phyloP scores from a whole-genome alignment of 1,139 yeast genomes.

The Pichia sp. region DNA sequence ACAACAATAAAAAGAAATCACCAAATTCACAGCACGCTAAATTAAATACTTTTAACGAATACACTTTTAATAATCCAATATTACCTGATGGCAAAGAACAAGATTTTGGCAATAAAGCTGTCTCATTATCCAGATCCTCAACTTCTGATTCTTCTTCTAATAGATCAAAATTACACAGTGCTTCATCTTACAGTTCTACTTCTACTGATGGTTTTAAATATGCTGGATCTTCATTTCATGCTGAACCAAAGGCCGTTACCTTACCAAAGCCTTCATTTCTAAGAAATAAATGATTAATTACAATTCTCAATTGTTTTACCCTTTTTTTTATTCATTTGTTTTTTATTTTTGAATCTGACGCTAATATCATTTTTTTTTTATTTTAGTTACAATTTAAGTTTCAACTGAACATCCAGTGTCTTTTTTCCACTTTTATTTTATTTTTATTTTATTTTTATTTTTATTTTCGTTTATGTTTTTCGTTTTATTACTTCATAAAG shows the following conservation, averaged over 20 bases:
- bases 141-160: constrained; percentile 21
- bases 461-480: neutral
- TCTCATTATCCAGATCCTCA: constrained; percentile 19
- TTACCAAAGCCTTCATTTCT: constrained; percentile 51
- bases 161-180: constrained; percentile 21
- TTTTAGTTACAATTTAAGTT: neutral
- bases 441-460: neutral
- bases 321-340: neutral
- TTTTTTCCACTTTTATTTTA: neutral
- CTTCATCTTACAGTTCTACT: constrained; percentile 9
- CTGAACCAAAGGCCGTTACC: constrained; percentile 52
- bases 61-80: constrained; percentile 5
- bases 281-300: constrained; percentile 19
- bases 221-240: constrained; percentile 56
- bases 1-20: neutral
- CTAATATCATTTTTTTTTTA: neutral
- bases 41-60: neutral
- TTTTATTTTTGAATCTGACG: neutral
- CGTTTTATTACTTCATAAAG: neutral
- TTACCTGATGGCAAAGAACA: constrained; percentile 41
- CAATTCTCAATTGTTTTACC: constrained; percentile 1
- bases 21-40: neutral
- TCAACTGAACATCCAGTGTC: neutral
- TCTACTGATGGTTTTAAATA: constrained; percentile 27
- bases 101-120: constrained; percentile 33